Percentiles rank a stretch among this genome's conserved stretches.
Evolutionary conservation across 768 basidiomycete species (phyloP).

Genomic region (Dioszegia crocea): DNA sequence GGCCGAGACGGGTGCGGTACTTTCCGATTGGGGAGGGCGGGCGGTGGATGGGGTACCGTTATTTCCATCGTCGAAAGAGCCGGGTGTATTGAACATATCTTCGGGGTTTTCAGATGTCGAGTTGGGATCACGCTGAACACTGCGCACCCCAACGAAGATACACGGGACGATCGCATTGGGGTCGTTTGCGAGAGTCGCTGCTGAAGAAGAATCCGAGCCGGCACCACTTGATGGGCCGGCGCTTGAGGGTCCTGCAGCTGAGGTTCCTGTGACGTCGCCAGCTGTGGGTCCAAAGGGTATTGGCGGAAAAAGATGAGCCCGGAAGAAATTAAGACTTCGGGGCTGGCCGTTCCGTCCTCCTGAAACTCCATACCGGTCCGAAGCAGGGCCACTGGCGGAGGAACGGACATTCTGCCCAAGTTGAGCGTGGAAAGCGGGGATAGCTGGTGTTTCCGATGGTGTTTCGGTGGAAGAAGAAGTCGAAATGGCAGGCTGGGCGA

Average conservation of each 20-base stretch:
- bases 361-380: conserved; percentile 13
- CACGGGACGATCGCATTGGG: conserved; percentile 32
- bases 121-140: conserved; percentile 23
- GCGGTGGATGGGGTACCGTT: not conserved
- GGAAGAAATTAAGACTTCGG: conserved; percentile 38
- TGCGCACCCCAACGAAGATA: conserved; percentile 36
- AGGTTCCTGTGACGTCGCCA: too few relatives aligned
- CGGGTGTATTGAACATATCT: conserved; percentile 27
- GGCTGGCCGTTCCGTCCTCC: conserved; percentile 26
- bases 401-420: conserved; percentile 19
- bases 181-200: not conserved
- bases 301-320: conserved; percentile 39
- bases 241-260: too few relatives aligned
- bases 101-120: conserved; percentile 31
- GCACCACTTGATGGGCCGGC: too few relatives aligned
- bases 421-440: conserved; percentile 25
- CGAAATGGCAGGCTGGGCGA: not conserved
- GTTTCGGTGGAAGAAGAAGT: not conserved
- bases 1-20: not conserved
- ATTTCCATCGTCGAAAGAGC: conserved; percentile 17
- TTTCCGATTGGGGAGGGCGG: not conserved
- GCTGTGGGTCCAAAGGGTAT: not conserved
- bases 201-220: not conserved
- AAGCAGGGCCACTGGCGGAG: not conserved
- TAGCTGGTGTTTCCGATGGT: not conserved